Percentiles rank a stretch among this genome's conserved stretches.
These are phyloP conservation scores for Leonotis leonurus DNA, from an alignment of 257 asterid genomes.

Conservation along the genomic window DNA sequence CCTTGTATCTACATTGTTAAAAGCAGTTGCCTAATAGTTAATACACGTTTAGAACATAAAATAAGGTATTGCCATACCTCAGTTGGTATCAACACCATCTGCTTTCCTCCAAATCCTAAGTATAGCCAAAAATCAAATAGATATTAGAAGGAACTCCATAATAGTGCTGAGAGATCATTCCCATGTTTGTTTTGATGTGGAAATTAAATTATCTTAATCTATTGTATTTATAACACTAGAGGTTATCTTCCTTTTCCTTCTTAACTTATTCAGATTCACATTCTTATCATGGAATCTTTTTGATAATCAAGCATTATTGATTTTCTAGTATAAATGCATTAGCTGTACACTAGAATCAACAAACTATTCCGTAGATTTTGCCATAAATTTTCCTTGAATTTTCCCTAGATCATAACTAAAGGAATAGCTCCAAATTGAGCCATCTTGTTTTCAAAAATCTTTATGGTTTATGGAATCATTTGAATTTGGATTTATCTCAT, in stretches of 20 bases:
- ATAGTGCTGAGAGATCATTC: not conserved
- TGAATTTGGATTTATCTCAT: not conserved
- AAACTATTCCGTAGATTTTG: not conserved
- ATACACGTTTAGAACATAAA: not conserved
- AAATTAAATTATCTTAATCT: not conserved
- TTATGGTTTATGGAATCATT: not conserved
- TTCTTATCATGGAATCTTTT: not conserved
- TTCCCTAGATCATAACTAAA: not conserved
- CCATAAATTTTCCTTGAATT: not conserved
- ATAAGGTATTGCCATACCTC: not conserved
- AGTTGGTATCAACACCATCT: not conserved
- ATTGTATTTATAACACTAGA: not conserved
- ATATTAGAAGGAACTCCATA: not conserved
- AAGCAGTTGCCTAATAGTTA: not conserved
- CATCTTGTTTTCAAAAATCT: not conserved
- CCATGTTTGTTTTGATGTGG: not conserved
- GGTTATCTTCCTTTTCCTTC: not conserved
- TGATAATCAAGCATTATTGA: not conserved
- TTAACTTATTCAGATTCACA: not conserved
- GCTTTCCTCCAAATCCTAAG: not conserved
- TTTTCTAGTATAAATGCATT: not conserved
- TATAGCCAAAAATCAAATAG: not conserved
- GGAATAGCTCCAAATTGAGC: not conserved
- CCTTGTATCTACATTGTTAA: not conserved
- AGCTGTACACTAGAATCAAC: not conserved